A percentile compares a stretch with the other conserved stretches of the same genome.
phyloP scores from a whole-genome alignment of 495 filamentous ascomycete genomes.

The Mytilinidion resinicola region DNA sequence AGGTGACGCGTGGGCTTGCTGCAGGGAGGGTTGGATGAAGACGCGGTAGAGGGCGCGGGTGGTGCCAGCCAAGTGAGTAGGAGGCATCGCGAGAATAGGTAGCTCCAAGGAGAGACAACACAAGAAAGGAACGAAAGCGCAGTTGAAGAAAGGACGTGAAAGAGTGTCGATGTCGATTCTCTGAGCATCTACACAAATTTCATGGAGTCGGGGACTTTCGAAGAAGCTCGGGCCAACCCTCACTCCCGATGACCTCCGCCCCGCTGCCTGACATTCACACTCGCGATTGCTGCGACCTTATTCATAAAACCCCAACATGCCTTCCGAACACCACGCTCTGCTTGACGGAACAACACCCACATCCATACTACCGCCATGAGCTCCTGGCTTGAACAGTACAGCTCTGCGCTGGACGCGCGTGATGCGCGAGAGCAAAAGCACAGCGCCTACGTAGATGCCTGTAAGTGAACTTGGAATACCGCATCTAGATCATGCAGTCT shows the following conservation, averaged over 20 bases:
- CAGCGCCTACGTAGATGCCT: slow-evolving; percentile 33
- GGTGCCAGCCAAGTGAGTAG: slow-evolving; percentile 11
- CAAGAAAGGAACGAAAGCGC: neutral
- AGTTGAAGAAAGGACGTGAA: neutral
- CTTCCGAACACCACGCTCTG: neutral
- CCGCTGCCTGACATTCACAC: neutral
- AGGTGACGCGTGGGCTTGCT: too few relatives aligned
- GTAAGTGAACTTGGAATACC: slow-evolving; percentile 15
- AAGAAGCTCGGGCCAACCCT: neutral
- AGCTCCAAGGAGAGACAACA: neutral
- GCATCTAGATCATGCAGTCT: neutral
- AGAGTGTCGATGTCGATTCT: neutral
- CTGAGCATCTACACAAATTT: neutral
- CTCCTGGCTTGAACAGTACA: slow-evolving; percentile 35
- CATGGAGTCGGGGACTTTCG: neutral
- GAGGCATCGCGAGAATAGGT: slow-evolving; percentile 11
- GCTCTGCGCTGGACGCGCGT: slow-evolving; percentile 32
- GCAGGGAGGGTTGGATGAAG: slow-evolving; percentile 28
- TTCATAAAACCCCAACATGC: neutral
- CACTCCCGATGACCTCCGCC: neutral
- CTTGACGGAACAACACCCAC: neutral
- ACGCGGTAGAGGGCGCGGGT: slow-evolving; percentile 32
- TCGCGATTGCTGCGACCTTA: neutral
- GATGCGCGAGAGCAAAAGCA: slow-evolving; percentile 36
- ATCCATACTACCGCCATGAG: slow-evolving; percentile 29